Conservation (phyloP, 2,329 filamentous ascomycete genomes). For the Pseudogymnoascus sp. region DNA sequence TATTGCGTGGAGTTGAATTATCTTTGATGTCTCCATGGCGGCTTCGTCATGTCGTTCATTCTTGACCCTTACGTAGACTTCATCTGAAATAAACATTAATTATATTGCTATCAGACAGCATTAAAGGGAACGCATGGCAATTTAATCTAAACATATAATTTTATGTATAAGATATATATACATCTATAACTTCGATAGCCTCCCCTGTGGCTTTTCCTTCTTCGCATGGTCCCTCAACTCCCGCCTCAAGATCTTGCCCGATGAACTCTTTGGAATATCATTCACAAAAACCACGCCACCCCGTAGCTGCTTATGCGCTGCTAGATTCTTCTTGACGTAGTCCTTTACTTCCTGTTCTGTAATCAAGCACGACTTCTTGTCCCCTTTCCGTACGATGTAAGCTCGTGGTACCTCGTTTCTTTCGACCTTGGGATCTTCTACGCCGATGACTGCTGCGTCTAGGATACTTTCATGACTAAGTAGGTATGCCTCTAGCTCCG, state of each 20-base stretch:
- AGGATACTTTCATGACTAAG: constrained; percentile 32
- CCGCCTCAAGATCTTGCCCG: constrained; percentile 31
- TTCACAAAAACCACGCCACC: constrained; percentile 30
- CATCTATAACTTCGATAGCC: background rate
- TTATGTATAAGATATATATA: background rate
- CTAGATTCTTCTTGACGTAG: constrained; percentile 24
- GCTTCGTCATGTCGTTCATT: background rate
- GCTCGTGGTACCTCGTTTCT: constrained; percentile 29
- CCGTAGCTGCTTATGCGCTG: constrained; percentile 28
- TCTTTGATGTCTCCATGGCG: background rate
- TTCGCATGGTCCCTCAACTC: constrained; percentile 26
- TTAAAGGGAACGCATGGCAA: background rate
- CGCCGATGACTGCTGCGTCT: constrained; percentile 39
- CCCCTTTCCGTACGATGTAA: constrained; percentile 33
- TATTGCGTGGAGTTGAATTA: background rate
- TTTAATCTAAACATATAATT: background rate
- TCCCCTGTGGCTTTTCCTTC: constrained; percentile 11
- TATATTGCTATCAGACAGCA: background rate
- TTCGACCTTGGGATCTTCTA: constrained; percentile 31
- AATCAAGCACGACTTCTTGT: constrained; percentile 21
- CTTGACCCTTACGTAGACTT: background rate
- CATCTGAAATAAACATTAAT: background rate
- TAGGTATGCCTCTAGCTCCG: constrained; percentile 38
- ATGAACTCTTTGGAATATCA: constrained; percentile 30
- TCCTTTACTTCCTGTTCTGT: constrained; percentile 26